Evolutionary conservation across 1,284 basidiomycete genomes (phyloP), one percentile per base, ranked within the genome.

Genomic region (Nidula niveotomentosa): DNA sequence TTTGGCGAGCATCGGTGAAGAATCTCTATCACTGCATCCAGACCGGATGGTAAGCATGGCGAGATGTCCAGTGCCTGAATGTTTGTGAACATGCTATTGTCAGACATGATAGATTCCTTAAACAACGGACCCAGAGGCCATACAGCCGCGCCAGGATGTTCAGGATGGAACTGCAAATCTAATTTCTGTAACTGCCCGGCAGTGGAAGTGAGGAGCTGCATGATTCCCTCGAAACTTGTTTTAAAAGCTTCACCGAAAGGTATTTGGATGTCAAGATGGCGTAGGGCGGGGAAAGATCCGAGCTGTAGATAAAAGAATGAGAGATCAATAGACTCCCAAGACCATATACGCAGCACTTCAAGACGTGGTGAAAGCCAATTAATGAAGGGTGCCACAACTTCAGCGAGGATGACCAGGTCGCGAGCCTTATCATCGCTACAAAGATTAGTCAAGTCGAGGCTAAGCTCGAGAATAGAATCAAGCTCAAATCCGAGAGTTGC

Each of bases 171-270:
- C 18, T 74, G 69, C 18, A 79, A 60, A 43, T 69, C 68, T 18
- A 79, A 54, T 13, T 64, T 61, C 30, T 66, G 62, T 18, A 79
- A 62, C 1, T 65, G 68, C 8, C 60, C 34, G 3, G 71, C 62
- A 30, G 69, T 63, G 12, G 56, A 62, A 36, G 57, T 53, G 5
- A 78, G 63, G 37, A 77, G 57, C 2, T 57, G 49, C 6, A 67
- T 68, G 43, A 79, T 56, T 10, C 74, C 73, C 12, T 65, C 64
- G 2, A 75, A 65, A 53, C 76, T 63, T 2, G 55, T 43, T 12
- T 53, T 55, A 50, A 78, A 70, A 1, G 73, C 69, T 48, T 65
- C 65, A 55, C 76, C 70, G 60, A 78, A 79, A 7, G 73, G 64
- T 36, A 71, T 69, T 13, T 73, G 70, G 35, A 76, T 60, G 48